These are phyloP conservation scores for Pycnococcus provasolii DNA, from an alignment of 139 green algal species.

Conservation along the genomic window DNA sequence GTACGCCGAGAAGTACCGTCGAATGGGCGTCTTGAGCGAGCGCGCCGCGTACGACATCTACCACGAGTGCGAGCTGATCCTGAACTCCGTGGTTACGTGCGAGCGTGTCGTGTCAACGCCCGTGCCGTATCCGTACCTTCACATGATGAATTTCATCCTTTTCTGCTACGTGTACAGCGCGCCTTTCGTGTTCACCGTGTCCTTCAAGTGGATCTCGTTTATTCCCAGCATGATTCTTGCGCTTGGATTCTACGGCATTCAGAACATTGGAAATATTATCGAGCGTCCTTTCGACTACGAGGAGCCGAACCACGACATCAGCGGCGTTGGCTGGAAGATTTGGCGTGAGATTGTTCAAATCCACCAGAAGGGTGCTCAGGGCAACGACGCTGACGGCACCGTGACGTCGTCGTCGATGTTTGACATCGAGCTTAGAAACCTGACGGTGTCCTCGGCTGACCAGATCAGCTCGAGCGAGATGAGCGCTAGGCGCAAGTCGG, in stretches of 20 bases:
- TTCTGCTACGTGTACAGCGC: slow-evolving; percentile 19
- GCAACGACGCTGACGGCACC: no score
- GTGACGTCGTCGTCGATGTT: no score
- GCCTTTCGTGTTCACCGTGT: slow-evolving; percentile 4
- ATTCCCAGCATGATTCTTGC: slow-evolving; percentile 1
- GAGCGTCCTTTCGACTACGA: slow-evolving; percentile 14
- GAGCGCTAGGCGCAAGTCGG: no score
- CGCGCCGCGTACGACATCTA: slow-evolving; percentile 3
- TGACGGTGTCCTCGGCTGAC: no score
- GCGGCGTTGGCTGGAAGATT: background rate
- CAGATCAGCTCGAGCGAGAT: no score
- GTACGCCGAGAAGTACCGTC: no score
- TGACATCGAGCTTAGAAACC: no score
- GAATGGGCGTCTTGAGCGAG: no score
- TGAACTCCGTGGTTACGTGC: background rate
- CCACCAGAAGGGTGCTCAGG: no score
- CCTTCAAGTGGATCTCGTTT: slow-evolving; percentile 18
- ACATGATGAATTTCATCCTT: slow-evolving; percentile 20
- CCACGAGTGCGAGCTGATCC: background rate
- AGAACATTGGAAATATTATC: background rate
- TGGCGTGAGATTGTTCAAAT: background rate
- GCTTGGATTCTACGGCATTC: slow-evolving; percentile 15
- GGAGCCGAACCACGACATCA: slow-evolving; percentile 9
- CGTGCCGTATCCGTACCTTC: slow-evolving; percentile 11
- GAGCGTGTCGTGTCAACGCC: background rate